Evolutionary conservation across 192 early-diverging fungal species (phyloP).

Genomic region (Umbelopsis isabellina): DNA sequence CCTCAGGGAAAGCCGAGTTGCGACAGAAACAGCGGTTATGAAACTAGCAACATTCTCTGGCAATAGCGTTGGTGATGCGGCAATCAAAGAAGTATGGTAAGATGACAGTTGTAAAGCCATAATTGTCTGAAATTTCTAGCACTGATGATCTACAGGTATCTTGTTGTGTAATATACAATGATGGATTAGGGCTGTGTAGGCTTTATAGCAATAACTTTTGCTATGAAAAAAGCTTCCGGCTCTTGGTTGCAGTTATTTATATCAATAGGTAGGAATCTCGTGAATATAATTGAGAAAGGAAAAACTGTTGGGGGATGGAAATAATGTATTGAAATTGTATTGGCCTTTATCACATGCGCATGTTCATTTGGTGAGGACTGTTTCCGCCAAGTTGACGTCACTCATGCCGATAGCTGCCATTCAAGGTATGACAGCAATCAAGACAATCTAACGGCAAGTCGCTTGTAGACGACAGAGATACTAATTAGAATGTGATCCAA

Average conservation of each 20-base stretch:
- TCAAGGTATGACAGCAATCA: too few species aligned
- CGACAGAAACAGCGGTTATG: constrained; percentile 63
- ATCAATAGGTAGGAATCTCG: too few species aligned
- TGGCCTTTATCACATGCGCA: constrained; percentile 6
- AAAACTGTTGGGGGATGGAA: neutral
- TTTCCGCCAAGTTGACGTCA: constrained; percentile 10
- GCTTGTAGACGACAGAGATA: too few species aligned
- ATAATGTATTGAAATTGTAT: neutral
- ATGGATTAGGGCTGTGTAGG: neutral
- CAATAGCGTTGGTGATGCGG: constrained; percentile 52
- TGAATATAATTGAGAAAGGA: constrained; percentile 11
- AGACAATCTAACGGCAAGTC: neutral
- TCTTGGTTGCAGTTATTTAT: too few species aligned
- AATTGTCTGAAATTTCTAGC: neutral
- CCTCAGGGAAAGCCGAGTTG: constrained; percentile 63
- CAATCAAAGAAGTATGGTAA: constrained; percentile 22
- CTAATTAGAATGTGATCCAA: too few species aligned
- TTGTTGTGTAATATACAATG: too few species aligned
- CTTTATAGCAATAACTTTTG: constrained; percentile 25
- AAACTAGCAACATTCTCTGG: constrained; percentile 59
- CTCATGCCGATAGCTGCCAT: too few species aligned
- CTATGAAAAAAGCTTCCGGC: neutral
- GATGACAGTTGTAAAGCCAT: constrained; percentile 28
- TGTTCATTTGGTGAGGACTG: neutral
- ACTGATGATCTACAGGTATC: too few species aligned